Conservation (phyloP, 805 yeast genomes). For the Blastobotrys peoriensis region DNA sequence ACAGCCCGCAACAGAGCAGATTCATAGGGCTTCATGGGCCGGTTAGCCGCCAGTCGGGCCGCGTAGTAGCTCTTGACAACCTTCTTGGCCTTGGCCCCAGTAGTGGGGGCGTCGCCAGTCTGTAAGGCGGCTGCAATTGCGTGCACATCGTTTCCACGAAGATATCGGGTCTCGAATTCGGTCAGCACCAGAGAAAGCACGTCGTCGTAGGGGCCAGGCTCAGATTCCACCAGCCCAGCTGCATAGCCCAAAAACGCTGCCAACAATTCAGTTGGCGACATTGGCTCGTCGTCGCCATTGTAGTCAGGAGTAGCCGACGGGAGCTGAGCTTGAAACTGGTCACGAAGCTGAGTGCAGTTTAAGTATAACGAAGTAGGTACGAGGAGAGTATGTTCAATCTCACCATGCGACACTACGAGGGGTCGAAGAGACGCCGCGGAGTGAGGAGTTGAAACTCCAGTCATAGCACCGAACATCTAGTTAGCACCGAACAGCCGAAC, state of each 20-base stretch:
- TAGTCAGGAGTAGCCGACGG: slow-evolving; percentile 80
- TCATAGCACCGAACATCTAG: slow-evolving; percentile 25
- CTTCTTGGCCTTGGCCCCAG: slow-evolving; percentile 61
- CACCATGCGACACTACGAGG: slow-evolving; percentile 74
- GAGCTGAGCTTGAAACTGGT: slow-evolving; percentile 65
- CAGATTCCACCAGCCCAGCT: slow-evolving; percentile 29
- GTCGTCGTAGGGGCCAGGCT: slow-evolving; percentile 55
- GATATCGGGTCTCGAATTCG: slow-evolving; percentile 80
- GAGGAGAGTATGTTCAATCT: slow-evolving; percentile 79
- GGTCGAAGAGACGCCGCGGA: slow-evolving; percentile 62
- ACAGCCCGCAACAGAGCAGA: slow-evolving; percentile 63
- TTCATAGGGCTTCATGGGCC: slow-evolving; percentile 44
- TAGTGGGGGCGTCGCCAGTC: slow-evolving; percentile 46
- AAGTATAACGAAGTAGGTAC: slow-evolving; percentile 79
- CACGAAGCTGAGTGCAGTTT: slow-evolving; percentile 79
- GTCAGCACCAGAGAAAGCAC: slow-evolving; percentile 62
- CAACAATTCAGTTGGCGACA: slow-evolving; percentile 77
- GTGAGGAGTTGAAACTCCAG: slow-evolving; percentile 40
- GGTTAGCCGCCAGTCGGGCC: slow-evolving; percentile 46
- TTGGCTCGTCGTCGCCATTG: slow-evolving; percentile 83
- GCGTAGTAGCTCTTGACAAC: slow-evolving; percentile 74
- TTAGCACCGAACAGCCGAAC: too few relatives aligned
- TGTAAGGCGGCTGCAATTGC: slow-evolving; percentile 72
- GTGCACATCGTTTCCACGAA: slow-evolving; percentile 77
- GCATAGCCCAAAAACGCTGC: slow-evolving; percentile 71